Base-by-base conservation (phyloP, 2,329 filamentous ascomycete genomes). In the Pezicula neosporulosa region DNA sequence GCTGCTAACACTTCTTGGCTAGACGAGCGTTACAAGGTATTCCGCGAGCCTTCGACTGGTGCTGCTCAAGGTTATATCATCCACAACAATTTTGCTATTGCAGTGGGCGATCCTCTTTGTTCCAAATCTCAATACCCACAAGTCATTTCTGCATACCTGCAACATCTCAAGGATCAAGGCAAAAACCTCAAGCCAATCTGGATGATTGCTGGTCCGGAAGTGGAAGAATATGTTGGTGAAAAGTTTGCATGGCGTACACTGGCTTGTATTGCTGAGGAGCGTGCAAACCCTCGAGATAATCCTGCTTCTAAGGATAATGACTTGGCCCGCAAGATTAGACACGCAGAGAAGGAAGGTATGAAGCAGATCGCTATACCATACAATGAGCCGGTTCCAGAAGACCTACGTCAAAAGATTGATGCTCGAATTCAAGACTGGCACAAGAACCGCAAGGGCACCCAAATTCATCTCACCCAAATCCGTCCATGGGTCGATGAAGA, bases 1-100 rank as follows among this genome's bases (percentile, higher is more conserved):
- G 90, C 92, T 2, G 91, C 90, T 45, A 95, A 96, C 64, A 97
- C 92, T 0, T 94, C 90, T 0, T 97, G 91, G 90, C 81, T 94
- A 7, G 92, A 97, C 67, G 88, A 91, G 6, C 85, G 90, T 6
- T 96, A 92, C 68, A 80, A 89, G 64, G 85, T 96, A 52, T 97
- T 90, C 90, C 85, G 92, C 28, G 90, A 96, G 65, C 72, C 80
- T 19, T 68, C 74, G 33, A 93, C 88, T 2, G 92, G 92, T 45
- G 92, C 91, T 0, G 91, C 91, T 5, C 79, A 96, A 33, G 89
- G 90, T 10, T 97, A 89, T 64, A 89, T 94, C 2, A 82, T 83
- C 43, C 83, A 87, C 58, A 83, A 79, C 19, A 87, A 87, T 59
- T 91, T 88, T 60, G 89, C 86, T 41, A 90, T 97, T 71, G 84